Base-by-base conservation (phyloP, 208 protist genomes). In the Borovskyia barvae region DNA sequence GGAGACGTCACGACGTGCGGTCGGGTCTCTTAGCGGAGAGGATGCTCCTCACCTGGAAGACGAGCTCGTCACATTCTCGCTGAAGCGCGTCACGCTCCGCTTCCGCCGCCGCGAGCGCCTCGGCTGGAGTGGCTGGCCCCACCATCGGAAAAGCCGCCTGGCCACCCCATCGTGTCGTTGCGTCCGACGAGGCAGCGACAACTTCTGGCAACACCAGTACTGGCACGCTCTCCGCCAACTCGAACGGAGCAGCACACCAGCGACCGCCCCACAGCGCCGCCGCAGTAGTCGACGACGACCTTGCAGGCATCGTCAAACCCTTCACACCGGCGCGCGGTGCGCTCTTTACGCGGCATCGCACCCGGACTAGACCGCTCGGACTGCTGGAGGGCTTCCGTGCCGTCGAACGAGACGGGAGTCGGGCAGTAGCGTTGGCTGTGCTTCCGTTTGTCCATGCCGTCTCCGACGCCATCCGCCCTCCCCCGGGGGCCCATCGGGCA, bases 1-100 rank as follows among this genome's bases (percentile, higher is more conserved):
- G 32, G 45, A 41, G 17, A 55, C 11, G 14, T 7, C 22, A 9
- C 32, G 12, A 40, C 33, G 33, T 14, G 33, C 14, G 9, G 8
- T 39, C 8, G 8, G 39, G 11, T 22, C 17, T n/a, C 36, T 72
- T 62, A 12, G 15, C 39, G 0, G 42, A 17, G 1, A 55, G 49
- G 33, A 66, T 24, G 2, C 11, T 25, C 35, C 71, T 77, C 15
- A 90, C 46, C 40, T 58, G 41, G 22, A 59, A 66, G 22, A 87
- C 72, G 29, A 91, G 48, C n/a, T 66, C 72, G 59, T 83, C 72
- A 46, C 84, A 91, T 57, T 83, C 71, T 36, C 62, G 68, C 66
- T 87, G 77, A 62, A 91, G 40, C 39, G 33, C 30, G n/a, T 65
- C 55, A 20, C 73, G 64, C 24, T 66, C 41, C 51, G 48, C 72